Evolutionary conservation across 129 eudicot species (phyloP).

Genomic region (Dittrichia graveolens): DNA sequence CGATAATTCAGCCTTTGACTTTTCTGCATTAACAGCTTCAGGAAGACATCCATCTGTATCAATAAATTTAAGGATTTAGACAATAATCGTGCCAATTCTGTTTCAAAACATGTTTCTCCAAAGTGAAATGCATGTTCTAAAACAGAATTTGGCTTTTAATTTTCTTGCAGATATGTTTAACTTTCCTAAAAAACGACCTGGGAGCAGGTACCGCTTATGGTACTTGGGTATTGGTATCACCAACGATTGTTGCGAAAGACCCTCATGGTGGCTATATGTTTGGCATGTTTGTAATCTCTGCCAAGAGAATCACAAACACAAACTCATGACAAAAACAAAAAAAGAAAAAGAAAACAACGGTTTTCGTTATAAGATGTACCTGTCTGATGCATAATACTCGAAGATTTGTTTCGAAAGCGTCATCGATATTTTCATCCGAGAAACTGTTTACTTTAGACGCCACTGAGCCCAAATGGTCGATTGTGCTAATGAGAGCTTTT

Average conservation of each 20-base stretch:
- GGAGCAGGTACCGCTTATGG: conserved; percentile 61
- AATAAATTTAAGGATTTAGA: neutral
- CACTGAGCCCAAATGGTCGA: conserved; percentile 89
- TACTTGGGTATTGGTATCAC: conserved; percentile 51
- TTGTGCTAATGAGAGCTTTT: conserved; percentile 74
- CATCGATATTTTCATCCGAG: conserved; percentile 59
- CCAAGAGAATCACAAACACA: conserved; percentile 12
- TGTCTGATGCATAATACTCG: conserved; percentile 63
- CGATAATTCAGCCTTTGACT: conserved; percentile 24
- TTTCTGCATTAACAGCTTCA: conserved; percentile 40
- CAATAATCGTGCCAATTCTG: no score
- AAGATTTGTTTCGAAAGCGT: conserved; percentile 51
- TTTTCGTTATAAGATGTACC: conserved; percentile 36
- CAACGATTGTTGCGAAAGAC: conserved; percentile 49
- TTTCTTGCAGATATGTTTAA: no score
- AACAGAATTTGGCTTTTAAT: no score
- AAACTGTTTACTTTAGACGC: conserved; percentile 58
- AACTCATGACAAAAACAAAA: neutral
- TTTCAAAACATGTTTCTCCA: no score
- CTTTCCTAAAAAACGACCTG: conserved; percentile 41
- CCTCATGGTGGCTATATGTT: conserved; percentile 42
- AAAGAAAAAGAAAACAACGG: neutral
- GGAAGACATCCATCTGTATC: conserved; percentile 24
- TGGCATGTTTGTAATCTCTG: conserved; percentile 67
- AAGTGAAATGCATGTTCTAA: no score